phyloP scores from a whole-genome alignment of 352 stramenopile species.

The Salisapilia sapeloensis region DNA sequence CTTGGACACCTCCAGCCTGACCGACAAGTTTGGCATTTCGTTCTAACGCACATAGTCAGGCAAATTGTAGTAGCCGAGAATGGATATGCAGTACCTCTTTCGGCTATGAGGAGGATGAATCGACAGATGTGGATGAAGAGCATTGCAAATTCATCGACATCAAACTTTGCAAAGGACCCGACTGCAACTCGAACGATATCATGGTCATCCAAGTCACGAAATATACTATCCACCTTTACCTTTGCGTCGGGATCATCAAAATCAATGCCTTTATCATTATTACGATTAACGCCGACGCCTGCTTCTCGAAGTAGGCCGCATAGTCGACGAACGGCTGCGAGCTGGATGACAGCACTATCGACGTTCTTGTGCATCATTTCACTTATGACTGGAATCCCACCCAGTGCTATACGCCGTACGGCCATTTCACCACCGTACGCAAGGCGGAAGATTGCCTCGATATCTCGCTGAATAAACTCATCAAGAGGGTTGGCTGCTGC shows the following conservation, averaged over 20 bases:
- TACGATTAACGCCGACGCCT: background rate
- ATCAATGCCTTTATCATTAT: too few relatives aligned
- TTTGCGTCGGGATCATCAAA: constrained; percentile 1
- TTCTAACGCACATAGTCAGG: constrained; percentile 10
- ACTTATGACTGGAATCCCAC: constrained; percentile 23
- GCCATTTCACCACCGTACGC: constrained; percentile 55
- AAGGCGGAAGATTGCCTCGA: constrained; percentile 52
- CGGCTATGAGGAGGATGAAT: constrained; percentile 39
- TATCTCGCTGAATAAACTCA: constrained; percentile 52
- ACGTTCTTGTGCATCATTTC: constrained; percentile 48
- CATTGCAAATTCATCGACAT: constrained; percentile 29
- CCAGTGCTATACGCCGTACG: constrained; percentile 38
- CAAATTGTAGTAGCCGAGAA: background rate
- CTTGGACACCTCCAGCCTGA: constrained; percentile 37
- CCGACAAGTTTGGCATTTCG: constrained; percentile 39
- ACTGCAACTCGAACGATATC: constrained; percentile 15
- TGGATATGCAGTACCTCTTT: constrained; percentile 13
- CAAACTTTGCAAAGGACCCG: constrained; percentile 23
- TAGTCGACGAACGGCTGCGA: constrained; percentile 24
- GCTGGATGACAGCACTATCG: constrained; percentile 42
- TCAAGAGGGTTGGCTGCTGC: constrained; percentile 42
- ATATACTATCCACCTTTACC: constrained; percentile 8
- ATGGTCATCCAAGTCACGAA: constrained; percentile 23
- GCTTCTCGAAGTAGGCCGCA: constrained; percentile 21
- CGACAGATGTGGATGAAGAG: constrained; percentile 42